phyloP scores from a whole-genome alignment of 75 land plant genomes.

The Picea sitchensis region DNA sequence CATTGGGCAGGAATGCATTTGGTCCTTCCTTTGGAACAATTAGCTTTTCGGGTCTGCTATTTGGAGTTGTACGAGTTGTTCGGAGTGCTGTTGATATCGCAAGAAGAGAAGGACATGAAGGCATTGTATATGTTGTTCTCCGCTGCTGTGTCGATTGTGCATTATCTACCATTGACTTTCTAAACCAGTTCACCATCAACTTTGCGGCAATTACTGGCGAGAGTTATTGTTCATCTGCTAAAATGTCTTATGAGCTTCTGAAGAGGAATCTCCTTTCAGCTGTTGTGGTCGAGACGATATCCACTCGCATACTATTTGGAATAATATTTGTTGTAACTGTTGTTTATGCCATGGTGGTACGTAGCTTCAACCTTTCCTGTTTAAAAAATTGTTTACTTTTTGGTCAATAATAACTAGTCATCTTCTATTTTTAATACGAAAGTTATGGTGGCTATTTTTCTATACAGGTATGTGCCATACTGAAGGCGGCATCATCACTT shows the following conservation, averaged over 20 bases:
- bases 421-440: background rate
- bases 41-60: conserved; percentile 82
- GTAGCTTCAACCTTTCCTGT: conserved; percentile 15
- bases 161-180: conserved; percentile 69
- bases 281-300: conserved; percentile 91
- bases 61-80: conserved; percentile 59
- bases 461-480: conserved; percentile 71
- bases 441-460: conserved; percentile 10
- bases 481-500: conserved; percentile 39
- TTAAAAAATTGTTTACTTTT: background rate
- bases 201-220: conserved; percentile 98
- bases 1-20: conserved; percentile 79
- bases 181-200: conserved; percentile 92
- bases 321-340: conserved; percentile 72
- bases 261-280: conserved; percentile 92
- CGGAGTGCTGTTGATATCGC: conserved; percentile 72
- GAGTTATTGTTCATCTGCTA: conserved; percentile 83
- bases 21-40: conserved; percentile 96
- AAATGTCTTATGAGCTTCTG: conserved; percentile 89
- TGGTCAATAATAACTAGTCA: background rate
- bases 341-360: conserved; percentile 78
- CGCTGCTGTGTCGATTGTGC: conserved; percentile 67
- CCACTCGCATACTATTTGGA: conserved; percentile 68
- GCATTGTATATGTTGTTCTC: conserved; percentile 37
- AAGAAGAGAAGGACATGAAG: conserved; percentile 35